phyloP scores from a whole-genome alignment of 2,329 filamentous ascomycete genomes.

The Alternaria sp. region DNA sequence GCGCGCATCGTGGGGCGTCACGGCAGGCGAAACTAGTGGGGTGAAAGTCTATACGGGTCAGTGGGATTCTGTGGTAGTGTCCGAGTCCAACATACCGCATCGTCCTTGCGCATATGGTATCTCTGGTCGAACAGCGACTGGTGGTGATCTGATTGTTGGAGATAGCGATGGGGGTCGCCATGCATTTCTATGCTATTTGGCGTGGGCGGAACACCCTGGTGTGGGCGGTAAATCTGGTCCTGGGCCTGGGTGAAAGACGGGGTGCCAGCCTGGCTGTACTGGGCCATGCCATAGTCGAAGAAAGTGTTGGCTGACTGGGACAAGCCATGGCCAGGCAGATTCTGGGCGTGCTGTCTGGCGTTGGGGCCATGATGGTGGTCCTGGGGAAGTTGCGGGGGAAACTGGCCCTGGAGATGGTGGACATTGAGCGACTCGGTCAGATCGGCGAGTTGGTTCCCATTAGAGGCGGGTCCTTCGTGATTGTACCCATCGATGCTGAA shows the following conservation, averaged over 20 bases:
- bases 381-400: conserved; percentile 34
- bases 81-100: conserved; percentile 60
- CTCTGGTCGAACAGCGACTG: conserved; percentile 69
- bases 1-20: conserved; percentile 77
- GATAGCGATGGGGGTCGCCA: conserved; percentile 62
- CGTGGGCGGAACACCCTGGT: conserved; percentile 74
- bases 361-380: conserved; percentile 30
- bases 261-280: conserved; percentile 45
- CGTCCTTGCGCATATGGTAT: conserved; percentile 71
- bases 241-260: conserved; percentile 50
- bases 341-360: conserved; percentile 22
- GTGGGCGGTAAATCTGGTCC: conserved; percentile 55
- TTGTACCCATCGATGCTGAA: conserved; percentile 38
- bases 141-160: conserved; percentile 61
- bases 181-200: conserved; percentile 82
- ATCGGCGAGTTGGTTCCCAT: conserved; percentile 38
- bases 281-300: conserved; percentile 45
- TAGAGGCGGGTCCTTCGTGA: conserved; percentile 22
- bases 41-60: conserved; percentile 72
- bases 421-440: conserved; percentile 42
- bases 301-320: conserved; percentile 32
- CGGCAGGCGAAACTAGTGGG: conserved; percentile 81
- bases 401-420: conserved; percentile 42
- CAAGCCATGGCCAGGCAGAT: conserved; percentile 23
- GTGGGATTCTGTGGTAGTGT: conserved; percentile 12